Evolutionary conservation across 2,329 filamentous ascomycete genomes (phyloP).

Genomic region (Ophiosphaerella narmari): DNA sequence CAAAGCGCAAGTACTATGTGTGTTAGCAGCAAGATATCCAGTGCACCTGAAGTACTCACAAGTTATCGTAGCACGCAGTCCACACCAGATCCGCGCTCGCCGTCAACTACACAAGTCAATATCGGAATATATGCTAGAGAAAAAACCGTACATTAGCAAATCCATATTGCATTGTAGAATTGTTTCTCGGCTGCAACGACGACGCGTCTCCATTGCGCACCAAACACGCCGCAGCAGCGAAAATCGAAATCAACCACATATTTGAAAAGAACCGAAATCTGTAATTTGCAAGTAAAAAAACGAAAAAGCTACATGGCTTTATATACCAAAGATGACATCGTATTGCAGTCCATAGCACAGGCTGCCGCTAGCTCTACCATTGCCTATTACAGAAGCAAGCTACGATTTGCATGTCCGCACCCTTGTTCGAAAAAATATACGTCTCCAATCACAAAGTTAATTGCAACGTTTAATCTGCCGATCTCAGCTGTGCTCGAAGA

Average conservation of each 20-base stretch:
- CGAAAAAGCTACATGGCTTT: not conserved
- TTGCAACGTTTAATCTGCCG: too few species aligned
- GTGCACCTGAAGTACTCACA: not conserved
- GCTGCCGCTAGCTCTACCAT: too few species aligned
- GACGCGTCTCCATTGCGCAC: not conserved
- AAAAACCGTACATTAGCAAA: not conserved
- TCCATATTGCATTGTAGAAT: not conserved
- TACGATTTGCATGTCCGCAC: too few species aligned
- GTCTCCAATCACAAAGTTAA: too few species aligned
- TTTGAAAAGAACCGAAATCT: not conserved
- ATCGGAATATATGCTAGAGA: not conserved
- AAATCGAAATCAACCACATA: not conserved
- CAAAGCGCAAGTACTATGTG: constrained; percentile 13
- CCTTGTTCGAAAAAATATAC: too few species aligned
- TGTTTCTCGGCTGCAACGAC: not conserved
- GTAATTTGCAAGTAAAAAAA: not conserved
- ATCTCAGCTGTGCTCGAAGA: too few species aligned
- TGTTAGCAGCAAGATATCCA: not conserved
- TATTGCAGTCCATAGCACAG: not conserved
- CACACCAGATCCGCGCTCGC: not conserved
- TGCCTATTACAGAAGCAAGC: too few species aligned
- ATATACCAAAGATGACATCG: not conserved
- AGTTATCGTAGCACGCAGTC: constrained; percentile 1
- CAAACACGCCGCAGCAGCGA: not conserved
- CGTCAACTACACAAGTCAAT: not conserved